These are phyloP conservation scores for Fagus sylvatica DNA, from an alignment of 306 rosid species.

Conservation along the genomic window DNA sequence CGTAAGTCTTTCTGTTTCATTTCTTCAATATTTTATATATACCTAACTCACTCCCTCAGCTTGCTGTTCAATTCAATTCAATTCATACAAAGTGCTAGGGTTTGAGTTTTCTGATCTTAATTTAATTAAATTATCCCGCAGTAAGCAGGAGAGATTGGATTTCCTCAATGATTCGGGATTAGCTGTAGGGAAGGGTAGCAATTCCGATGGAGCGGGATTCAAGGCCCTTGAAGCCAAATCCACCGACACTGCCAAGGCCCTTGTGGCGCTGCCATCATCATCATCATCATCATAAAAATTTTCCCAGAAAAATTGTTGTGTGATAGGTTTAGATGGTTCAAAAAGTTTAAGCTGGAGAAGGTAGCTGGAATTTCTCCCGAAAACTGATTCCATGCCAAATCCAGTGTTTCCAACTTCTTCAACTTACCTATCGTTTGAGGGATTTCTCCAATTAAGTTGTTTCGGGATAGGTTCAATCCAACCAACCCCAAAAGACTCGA, in stretches of 20 bases:
- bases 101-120: not conserved
- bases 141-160: constrained; percentile 88
- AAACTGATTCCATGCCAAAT: too few relatives aligned
- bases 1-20: constrained; percentile 40
- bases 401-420: too few relatives aligned
- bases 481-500: too few relatives aligned
- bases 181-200: constrained; percentile 65
- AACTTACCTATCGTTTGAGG: too few relatives aligned
- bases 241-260: constrained; percentile 49
- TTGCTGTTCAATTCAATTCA: too few relatives aligned
- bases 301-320: too few relatives aligned
- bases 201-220: constrained; percentile 57
- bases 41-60: too few relatives aligned
- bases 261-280: constrained; percentile 28
- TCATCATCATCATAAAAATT: not conserved
- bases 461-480: too few relatives aligned
- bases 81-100: constrained; percentile 12
- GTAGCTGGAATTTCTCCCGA: too few relatives aligned
- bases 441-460: too few relatives aligned
- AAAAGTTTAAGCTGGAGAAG: accelerated
- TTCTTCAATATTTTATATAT: too few relatives aligned
- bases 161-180: constrained; percentile 88
- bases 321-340: too few relatives aligned
- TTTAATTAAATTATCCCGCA: constrained; percentile 6
- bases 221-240: constrained; percentile 71